Base-by-base conservation (phyloP, 257 asterid species). In the Gardenia jasminoides region DNA sequence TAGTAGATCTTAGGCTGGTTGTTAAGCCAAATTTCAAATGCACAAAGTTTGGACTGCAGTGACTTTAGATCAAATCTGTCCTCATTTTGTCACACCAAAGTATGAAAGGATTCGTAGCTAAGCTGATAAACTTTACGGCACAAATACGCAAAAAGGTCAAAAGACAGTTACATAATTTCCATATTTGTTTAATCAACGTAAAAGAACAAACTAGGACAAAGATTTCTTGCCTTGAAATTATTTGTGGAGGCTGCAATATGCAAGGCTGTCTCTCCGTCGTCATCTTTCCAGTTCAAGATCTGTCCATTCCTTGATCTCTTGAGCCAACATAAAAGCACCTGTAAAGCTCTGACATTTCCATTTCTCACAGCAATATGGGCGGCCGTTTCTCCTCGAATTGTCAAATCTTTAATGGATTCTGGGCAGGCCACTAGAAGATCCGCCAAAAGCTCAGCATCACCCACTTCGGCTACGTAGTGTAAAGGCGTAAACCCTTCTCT, bases 301-400 rank as follows among this genome's bases (percentile, higher is more conserved):
- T 24, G 52, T 28, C 26, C 47, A 15, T 65, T 48, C n/a, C 52
- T n/a, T 50, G 83, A 50, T 74, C 78, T 20, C 28, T 54, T 4
- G 10, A 83, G 30, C 86, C 86, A 83, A 17, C 81, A 72, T 13
- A 75, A 22, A 30, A 83, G 75, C 68, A 83, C 76, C 59, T 67
- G 66, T 17, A 83, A 75, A 79, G 83, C 83, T 3, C 56, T 44
- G 6, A 66, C 19, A 10, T 46, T 75, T 28, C 75, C n/a, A 17
- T 33, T 69, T 50, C 10, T 64, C 47, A 79, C 83, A 62, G 86
- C 79, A 46, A 75, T 48, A 83, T 83, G 83, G 48, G 70, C 62
- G 0, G 75, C 76, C 5, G 80, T 75, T 11, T 78, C 83, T n/a
- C 80, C 50, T 44, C 61, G 39, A 19, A 70, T 46, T 7, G 74